A percentile compares a stretch with the other conserved stretches of the same genome.
Evolutionary conservation across 2,329 filamentous ascomycete genomes (phyloP).

Genomic region (Fusarium keratoplasticum): DNA sequence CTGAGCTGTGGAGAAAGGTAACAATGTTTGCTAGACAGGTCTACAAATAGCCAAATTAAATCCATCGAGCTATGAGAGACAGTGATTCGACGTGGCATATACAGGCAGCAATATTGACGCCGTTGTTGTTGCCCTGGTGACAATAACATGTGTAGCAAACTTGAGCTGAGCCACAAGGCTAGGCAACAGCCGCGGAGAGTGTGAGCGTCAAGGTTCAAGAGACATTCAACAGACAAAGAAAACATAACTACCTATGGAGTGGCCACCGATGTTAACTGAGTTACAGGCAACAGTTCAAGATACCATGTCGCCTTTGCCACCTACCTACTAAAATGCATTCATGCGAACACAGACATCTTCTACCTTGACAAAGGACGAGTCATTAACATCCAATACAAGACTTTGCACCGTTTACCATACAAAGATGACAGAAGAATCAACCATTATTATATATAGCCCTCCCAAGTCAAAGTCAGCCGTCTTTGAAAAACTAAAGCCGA

Average conservation of each 20-base stretch:
- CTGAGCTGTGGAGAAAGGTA: neutral
- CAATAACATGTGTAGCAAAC: neutral
- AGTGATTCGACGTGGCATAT: neutral
- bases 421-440: neutral
- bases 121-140: neutral
- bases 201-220: neutral
- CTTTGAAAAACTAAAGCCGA: neutral
- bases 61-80: neutral
- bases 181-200: neutral
- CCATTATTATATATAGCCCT: neutral
- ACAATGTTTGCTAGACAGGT: neutral
- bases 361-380: neutral
- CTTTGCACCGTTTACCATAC: neutral
- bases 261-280: neutral
- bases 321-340: neutral
- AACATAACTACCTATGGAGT: neutral
- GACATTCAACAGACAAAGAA: neutral
- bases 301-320: neutral
- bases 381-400: neutral
- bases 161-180: neutral
- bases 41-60: neutral
- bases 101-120: neutral
- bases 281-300: neutral
- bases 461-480: neutral
- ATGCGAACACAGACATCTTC: neutral